phyloP scores from a whole-genome alignment of 768 basidiomycete genomes.

The Boletus coccyginus region DNA sequence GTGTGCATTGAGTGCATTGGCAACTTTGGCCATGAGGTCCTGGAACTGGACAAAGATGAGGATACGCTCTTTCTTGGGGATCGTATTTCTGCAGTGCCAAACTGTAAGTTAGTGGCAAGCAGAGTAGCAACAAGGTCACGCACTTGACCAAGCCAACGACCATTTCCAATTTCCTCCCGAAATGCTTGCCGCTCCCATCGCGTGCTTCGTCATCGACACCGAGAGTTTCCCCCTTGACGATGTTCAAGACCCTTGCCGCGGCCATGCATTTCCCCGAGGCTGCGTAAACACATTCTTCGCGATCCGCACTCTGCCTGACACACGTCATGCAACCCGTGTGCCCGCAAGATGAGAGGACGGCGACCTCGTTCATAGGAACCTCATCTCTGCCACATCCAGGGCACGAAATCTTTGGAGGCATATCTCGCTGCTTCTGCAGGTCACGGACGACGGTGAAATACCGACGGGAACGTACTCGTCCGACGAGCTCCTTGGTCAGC shows the following conservation, averaged over 20 bases:
- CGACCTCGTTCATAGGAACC: conserved; percentile 64
- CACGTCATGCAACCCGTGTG: conserved; percentile 82
- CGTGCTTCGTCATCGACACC: conserved; percentile 77
- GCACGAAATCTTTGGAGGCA: conserved; percentile 58
- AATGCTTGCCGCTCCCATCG: conserved; percentile 73
- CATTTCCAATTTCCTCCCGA: conserved; percentile 78
- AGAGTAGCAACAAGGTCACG: conserved; percentile 16
- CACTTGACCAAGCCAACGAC: conserved; percentile 77
- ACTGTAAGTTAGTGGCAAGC: neutral
- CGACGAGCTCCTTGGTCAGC: conserved; percentile 84
- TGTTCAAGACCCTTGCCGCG: conserved; percentile 75
- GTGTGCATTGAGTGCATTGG: conserved; percentile 71
- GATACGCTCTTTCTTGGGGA: conserved; percentile 76
- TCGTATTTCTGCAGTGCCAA: conserved; percentile 46
- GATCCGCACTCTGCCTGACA: conserved; percentile 67
- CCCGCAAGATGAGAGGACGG: conserved; percentile 89
- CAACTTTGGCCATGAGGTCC: conserved; percentile 89
- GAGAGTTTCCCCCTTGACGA: conserved; percentile 76
- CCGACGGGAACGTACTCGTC: conserved; percentile 84
- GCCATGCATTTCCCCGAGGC: conserved; percentile 70
- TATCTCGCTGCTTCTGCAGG: conserved; percentile 71
- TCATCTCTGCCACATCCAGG: conserved; percentile 55
- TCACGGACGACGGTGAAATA: conserved; percentile 92
- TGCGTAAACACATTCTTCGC: conserved; percentile 79
- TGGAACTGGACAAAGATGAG: conserved; percentile 96